These are phyloP conservation scores for Rhodosporidiobolus odoratus DNA, from an alignment of 768 basidiomycete genomes.

Conservation along the genomic window DNA sequence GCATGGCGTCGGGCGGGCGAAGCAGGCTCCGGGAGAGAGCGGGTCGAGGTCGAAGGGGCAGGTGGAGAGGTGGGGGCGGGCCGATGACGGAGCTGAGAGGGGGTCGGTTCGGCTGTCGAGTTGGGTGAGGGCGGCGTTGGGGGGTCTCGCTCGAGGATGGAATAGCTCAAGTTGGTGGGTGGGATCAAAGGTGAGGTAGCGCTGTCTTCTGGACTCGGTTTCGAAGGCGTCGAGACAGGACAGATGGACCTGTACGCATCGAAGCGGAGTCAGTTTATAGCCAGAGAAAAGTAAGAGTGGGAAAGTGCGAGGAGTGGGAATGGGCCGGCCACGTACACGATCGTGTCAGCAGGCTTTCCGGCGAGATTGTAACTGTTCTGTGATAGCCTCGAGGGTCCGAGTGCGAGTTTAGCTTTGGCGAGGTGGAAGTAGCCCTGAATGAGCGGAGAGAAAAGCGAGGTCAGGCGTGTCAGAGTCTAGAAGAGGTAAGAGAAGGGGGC, in stretches of 20 bases:
- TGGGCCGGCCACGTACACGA: slow-evolving; percentile 2
- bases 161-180: not conserved
- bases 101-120: not conserved
- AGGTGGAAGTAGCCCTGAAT: slow-evolving; percentile 9
- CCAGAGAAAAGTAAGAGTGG: not conserved
- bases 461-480: not conserved
- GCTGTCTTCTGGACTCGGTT: not conserved
- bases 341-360: not conserved
- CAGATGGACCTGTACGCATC: not conserved
- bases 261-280: not conserved
- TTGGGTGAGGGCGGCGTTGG: not conserved
- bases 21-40: not conserved
- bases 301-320: not conserved
- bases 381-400: not conserved
- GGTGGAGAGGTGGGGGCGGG: not conserved
- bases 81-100: not conserved
- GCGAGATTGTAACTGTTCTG: slow-evolving; percentile 3
- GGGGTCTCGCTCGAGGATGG: not conserved
- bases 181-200: not conserved
- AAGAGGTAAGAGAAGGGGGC: not conserved
- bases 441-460: not conserved
- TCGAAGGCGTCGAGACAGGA: not conserved
- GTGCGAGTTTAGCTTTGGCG: slow-evolving; percentile 17
- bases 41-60: not conserved
- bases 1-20: not conserved